Evolutionary conservation across 768 basidiomycete genomes (phyloP).

Genomic region (Kwoniella dejecticola): DNA sequence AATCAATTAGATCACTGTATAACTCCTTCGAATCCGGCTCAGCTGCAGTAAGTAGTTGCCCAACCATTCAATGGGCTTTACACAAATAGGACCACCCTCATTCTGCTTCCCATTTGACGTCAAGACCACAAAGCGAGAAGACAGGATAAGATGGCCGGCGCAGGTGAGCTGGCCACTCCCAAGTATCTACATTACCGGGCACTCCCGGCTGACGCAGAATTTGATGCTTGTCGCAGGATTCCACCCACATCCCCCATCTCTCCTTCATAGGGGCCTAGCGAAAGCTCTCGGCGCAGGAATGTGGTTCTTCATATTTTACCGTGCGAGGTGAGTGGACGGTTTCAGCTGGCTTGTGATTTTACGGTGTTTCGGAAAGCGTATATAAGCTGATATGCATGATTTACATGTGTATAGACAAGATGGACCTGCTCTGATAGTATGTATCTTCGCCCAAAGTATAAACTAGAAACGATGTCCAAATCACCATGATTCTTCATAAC

Average conservation of each 20-base stretch:
- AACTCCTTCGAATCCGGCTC: not conserved
- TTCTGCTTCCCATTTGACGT: too few relatives aligned
- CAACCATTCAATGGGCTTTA: constrained; percentile 6
- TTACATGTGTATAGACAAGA: constrained; percentile 64
- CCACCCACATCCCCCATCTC: constrained; percentile 80
- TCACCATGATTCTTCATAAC: too few relatives aligned
- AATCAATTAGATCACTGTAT: constrained; percentile 4
- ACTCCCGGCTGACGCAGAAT: not conserved
- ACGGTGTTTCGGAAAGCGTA: not conserved
- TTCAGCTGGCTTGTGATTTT: constrained; percentile 7
- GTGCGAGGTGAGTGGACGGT: constrained; percentile 81
- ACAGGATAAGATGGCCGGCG: constrained; percentile 33
- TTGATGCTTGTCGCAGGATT: constrained; percentile 62
- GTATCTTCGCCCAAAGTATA: constrained; percentile 21
- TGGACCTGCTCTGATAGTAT: constrained; percentile 71
- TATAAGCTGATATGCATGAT: constrained; percentile 5
- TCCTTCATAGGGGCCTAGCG: constrained; percentile 73
- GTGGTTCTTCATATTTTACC: constrained; percentile 99
- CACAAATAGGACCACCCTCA: too few relatives aligned
- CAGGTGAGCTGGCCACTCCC: constrained; percentile 24
- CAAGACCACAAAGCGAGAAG: not conserved
- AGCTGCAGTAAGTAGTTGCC: not conserved
- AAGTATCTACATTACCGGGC: not conserved
- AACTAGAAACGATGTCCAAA: not conserved
- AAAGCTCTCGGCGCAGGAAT: constrained; percentile 87